These are phyloP conservation scores for Chaetomium sp. DNA, from an alignment of 2,329 filamentous ascomycete species.

Conservation along the genomic window DNA sequence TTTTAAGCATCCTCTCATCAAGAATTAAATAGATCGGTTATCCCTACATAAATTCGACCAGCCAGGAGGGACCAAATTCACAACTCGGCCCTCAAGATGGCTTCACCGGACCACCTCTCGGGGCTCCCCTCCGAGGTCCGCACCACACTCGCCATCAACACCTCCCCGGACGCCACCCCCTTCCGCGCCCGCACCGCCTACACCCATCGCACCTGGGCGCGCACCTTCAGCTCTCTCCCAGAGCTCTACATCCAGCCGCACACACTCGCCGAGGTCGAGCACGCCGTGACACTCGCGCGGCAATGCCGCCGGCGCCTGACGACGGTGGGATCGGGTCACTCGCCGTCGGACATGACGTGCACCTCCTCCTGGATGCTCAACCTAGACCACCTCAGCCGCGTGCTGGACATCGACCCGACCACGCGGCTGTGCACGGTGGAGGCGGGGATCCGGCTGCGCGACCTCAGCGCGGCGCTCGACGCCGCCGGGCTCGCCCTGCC, in stretches of 20 bases:
- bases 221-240: conserved; percentile 84
- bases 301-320: conserved; percentile 79
- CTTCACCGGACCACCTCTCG: conserved; percentile 15
- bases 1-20: not conserved
- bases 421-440: conserved; percentile 74
- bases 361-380: conserved; percentile 95
- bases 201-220: conserved; percentile 89
- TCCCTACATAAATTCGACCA: not conserved
- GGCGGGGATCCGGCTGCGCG: conserved; percentile 81
- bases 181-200: conserved; percentile 76
- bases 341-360: conserved; percentile 87
- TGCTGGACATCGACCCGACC: conserved; percentile 69
- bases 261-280: conserved; percentile 78
- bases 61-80: not conserved
- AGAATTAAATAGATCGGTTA: not conserved
- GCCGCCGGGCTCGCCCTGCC: conserved; percentile 79
- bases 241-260: conserved; percentile 90
- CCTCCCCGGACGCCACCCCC: conserved; percentile 52
- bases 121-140: conserved; percentile 28
- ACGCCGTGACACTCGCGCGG: conserved; percentile 77
- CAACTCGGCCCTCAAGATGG: conserved; percentile 15
- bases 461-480: conserved; percentile 74
- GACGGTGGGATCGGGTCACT: conserved; percentile 88
- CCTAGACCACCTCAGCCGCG: conserved; percentile 76
- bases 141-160: conserved; percentile 24